phyloP scores from a whole-genome alignment of 352 stramenopile species.

The Phytophthora ohioensis region DNA sequence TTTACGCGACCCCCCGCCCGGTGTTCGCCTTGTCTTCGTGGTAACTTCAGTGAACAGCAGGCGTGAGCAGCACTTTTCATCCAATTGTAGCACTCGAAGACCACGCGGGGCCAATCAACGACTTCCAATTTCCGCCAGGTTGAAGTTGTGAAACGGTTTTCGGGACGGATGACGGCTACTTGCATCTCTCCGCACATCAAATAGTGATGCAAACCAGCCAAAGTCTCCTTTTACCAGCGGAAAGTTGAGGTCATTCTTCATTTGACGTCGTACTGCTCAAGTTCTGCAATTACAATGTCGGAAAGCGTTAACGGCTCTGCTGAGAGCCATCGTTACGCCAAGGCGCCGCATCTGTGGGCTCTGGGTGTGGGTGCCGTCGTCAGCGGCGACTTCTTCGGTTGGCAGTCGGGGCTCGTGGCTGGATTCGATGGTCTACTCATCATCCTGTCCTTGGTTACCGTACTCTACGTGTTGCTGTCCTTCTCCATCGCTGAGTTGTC shows the following conservation, averaged over 20 bases:
- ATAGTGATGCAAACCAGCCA: not conserved
- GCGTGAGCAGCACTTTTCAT: conserved; percentile 26
- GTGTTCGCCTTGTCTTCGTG: not conserved
- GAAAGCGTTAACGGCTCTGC: conserved; percentile 23
- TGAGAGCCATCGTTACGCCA: conserved; percentile 49
- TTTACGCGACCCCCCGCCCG: conserved; percentile 16
- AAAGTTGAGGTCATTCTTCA: conserved; percentile 16
- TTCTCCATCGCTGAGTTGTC: conserved; percentile 81
- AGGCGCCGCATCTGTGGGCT: conserved; percentile 67
- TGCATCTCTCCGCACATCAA: conserved; percentile 28
- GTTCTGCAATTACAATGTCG: conserved; percentile 14
- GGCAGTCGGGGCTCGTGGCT: conserved; percentile 61
- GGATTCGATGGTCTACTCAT: conserved; percentile 70
- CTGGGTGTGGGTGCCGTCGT: conserved; percentile 65
- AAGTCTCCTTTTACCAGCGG: conserved; percentile 7
- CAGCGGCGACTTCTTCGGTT: conserved; percentile 72
- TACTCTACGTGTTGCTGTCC: conserved; percentile 69
- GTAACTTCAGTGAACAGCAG: conserved; percentile 2
- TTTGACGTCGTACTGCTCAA: conserved; percentile 10
- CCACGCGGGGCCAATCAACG: conserved; percentile 5
- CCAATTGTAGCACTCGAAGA: conserved; percentile 4
- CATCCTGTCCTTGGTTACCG: conserved; percentile 62
- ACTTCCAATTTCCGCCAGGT: conserved; percentile 18
- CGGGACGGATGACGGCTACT: conserved; percentile 23
- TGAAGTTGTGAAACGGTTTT: conserved; percentile 32